Conservation (phyloP, 768 basidiomycete species). For the Hygrophorus russula region DNA sequence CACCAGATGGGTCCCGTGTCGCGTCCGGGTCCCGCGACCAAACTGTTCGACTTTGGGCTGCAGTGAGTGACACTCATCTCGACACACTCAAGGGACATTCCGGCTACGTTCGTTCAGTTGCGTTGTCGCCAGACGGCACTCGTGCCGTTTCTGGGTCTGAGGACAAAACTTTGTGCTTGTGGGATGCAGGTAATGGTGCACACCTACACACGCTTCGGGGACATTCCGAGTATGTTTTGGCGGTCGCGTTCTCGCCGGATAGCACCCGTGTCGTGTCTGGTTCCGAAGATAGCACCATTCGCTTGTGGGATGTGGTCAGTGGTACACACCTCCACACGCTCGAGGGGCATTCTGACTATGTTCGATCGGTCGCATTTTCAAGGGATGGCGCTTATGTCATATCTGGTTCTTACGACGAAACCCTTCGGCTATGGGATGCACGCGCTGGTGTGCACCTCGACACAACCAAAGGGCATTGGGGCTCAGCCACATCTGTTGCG, state of each 20-base stretch:
- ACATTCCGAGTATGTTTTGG: not conserved
- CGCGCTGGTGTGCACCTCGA: not conserved
- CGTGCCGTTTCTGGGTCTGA: no score
- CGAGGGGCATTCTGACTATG: conserved; percentile 1
- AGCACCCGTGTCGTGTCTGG: conserved; percentile 6
- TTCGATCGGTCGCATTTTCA: conserved; percentile 3
- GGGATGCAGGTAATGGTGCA: no score
- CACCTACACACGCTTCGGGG: not conserved
- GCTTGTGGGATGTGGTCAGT: conserved; percentile 5
- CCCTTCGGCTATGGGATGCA: not conserved
- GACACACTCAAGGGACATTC: no score
- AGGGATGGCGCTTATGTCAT: not conserved
- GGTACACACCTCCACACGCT: not conserved
- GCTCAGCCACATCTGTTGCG: not conserved
- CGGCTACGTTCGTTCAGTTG: no score
- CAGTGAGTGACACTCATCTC: no score
- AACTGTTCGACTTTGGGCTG: no score
- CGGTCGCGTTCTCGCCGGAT: not conserved
- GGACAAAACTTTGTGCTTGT: no score
- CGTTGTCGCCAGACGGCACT: no score
- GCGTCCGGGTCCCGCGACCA: no score
- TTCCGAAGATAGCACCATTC: conserved; percentile 7
- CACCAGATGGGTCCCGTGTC: no score
- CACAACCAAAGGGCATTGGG: not conserved
- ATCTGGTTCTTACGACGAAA: not conserved